Evolutionary conservation across 2,329 filamentous ascomycete genomes (phyloP), one percentile per base, ranked within the genome.

Genomic region (Ophiostoma pallidulum): DNA sequence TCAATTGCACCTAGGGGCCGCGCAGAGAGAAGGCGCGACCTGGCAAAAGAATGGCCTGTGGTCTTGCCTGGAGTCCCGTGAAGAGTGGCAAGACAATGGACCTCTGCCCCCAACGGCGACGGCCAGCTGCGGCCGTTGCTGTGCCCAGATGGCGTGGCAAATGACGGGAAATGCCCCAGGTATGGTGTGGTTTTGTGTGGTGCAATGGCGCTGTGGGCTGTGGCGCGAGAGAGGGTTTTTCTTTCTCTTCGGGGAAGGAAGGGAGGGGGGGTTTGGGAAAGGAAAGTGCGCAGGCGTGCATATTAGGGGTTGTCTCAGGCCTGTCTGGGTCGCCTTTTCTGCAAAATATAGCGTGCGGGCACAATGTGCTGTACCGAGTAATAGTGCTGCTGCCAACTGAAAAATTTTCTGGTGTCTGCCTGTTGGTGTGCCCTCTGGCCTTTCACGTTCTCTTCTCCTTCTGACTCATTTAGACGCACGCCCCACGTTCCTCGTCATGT

Each of bases 401-500:
- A 47, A 48, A 43, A 33, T 29, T 48, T 28, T 36, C 18, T 39
- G 6, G 20, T 20, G 16, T 35, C 26, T 35, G 29, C 45, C 26
- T 40, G 20, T 18, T 39, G 22, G n/a, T n/a, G n/a, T n/a, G n/a
- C n/a, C n/a, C n/a, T n/a, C n/a, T n/a, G n/a, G n/a, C n/a, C n/a
- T n/a, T n/a, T n/a, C n/a, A n/a, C n/a, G n/a, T n/a, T n/a, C n/a
- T n/a, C n/a, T n/a, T n/a, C n/a, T n/a, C n/a, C n/a, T 33, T 43
- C 46, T 48, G 45, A 48, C 46, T 48, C 46, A 48, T 32, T 39
- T 48, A 48, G 24, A 32, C 40, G 24, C 40, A 48, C 46, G 24
- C 47, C 47, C 33, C 14, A 8, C 19, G 3, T 26, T 14, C 29
- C 16, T 44, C 47, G 41, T 24, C 14, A 8, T 26, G 3, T 26